A percentile compares a stretch with the other conserved stretches of the same genome.
phyloP scores from a whole-genome alignment of 495 filamentous ascomycete genomes.

The Rostrohypoxylon terebratum region DNA sequence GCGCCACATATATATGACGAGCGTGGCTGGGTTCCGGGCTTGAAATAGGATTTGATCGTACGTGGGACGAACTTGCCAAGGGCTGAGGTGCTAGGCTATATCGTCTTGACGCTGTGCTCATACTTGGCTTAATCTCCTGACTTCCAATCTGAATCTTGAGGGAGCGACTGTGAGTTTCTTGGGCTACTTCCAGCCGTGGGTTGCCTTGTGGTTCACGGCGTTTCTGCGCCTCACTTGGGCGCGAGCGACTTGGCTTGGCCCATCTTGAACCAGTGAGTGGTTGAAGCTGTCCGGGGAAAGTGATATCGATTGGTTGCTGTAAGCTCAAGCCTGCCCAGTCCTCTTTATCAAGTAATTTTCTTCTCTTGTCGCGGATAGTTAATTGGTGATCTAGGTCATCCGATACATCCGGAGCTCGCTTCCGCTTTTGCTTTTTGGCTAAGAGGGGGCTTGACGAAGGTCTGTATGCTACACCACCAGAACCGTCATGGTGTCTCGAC shows the following conservation, averaged over 20 bases:
- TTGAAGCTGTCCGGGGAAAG: constrained; percentile 44
- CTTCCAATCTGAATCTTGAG: constrained; percentile 55
- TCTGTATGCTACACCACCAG: neutral
- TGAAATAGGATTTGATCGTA: constrained; percentile 21
- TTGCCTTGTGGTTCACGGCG: neutral
- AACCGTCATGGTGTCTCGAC: neutral
- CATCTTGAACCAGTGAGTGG: constrained; percentile 41
- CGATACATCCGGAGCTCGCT: constrained; percentile 6
- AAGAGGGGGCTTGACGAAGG: constrained; percentile 27
- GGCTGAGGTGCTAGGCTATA: constrained; percentile 22
- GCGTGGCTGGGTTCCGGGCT: constrained; percentile 27
- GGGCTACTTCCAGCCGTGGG: neutral
- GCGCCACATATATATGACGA: constrained; percentile 11
- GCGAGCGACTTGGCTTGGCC: constrained; percentile 22
- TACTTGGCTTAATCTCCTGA: constrained; percentile 50
- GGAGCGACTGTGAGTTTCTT: constrained; percentile 4
- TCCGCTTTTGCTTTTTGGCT: constrained; percentile 30
- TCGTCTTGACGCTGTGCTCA: constrained; percentile 27
- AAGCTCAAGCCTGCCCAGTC: constrained; percentile 49
- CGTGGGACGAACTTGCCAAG: constrained; percentile 18
- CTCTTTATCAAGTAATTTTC: constrained; percentile 40
- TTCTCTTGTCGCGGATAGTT: constrained; percentile 39
- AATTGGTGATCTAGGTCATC: constrained; percentile 6
- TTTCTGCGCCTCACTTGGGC: constrained; percentile 10
- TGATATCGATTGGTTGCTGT: constrained; percentile 47